A percentile compares a stretch with the other conserved stretches of the same genome.
Evolutionary conservation across 345 rosid genomes (phyloP).

Genomic region (Moricandia arvensis): DNA sequence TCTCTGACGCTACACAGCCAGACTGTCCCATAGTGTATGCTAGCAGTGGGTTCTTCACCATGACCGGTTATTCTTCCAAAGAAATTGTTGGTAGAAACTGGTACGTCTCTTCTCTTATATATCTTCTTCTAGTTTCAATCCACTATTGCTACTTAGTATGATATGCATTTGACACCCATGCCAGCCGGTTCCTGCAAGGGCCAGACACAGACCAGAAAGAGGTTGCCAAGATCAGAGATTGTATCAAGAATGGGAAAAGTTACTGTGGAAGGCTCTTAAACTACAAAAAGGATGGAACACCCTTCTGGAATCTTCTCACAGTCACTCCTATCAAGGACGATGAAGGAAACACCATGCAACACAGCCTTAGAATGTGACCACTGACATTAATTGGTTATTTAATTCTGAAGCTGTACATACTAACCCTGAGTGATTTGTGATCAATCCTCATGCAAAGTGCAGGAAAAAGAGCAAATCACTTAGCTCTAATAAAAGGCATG

Average conservation of each 20-base stretch:
- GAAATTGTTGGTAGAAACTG: constrained; percentile 91
- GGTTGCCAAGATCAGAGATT: constrained; percentile 72
- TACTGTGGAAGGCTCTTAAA: constrained; percentile 94
- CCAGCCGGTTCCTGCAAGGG: constrained; percentile 97
- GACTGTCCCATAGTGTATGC: constrained; percentile 90
- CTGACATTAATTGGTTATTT: no score
- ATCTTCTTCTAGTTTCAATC: not conserved
- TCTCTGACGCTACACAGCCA: constrained; percentile 86
- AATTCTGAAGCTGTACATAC: constrained; percentile 9
- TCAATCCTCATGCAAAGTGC: constrained; percentile 25
- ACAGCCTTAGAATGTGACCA: no score
- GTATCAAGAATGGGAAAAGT: constrained; percentile 68
- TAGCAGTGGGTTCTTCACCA: constrained; percentile 87
- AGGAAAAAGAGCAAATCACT: constrained; percentile 60
- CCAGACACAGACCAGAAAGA: constrained; percentile 74
- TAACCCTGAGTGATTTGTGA: constrained; percentile 13
- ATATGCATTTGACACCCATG: constrained; percentile 6
- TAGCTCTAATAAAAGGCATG: no score
- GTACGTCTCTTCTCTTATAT: constrained; percentile 42
- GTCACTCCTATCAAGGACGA: constrained; percentile 89
- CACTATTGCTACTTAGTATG: not conserved
- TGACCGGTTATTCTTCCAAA: constrained; percentile 88
- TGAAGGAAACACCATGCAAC: constrained; percentile 58
- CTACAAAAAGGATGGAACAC: constrained; percentile 87
- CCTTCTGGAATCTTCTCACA: constrained; percentile 98